A percentile compares a stretch with the other conserved stretches of the same genome.
These are phyloP conservation scores for Syzygium oleosum DNA, from an alignment of 345 rosid species.

Conservation along the genomic window DNA sequence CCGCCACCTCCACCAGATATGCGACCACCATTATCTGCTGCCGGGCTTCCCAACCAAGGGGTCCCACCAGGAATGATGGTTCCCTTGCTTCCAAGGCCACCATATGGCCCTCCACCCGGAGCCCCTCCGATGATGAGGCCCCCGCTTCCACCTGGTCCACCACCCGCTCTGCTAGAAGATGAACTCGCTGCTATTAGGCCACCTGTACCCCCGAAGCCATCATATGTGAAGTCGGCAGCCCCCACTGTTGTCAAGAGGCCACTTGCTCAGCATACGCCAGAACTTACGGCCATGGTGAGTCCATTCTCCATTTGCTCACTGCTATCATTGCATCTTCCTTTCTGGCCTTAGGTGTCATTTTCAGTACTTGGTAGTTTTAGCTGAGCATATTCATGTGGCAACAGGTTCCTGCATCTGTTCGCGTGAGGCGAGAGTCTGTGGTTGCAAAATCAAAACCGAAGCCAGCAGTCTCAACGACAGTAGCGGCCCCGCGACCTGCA, in stretches of 20 bases:
- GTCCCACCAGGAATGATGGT: conserved; percentile 58
- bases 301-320: background rate
- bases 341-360: background rate
- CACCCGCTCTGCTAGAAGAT: conserved; percentile 50
- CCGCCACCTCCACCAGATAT: conserved; percentile 75
- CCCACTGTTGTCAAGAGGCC: conserved; percentile 97
- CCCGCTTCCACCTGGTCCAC: conserved; percentile 97
- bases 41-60: conserved; percentile 41
- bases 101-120: conserved; percentile 82
- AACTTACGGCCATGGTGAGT: conserved; percentile 92
- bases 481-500: conserved; percentile 25
- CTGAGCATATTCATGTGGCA: background rate
- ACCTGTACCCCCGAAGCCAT: conserved; percentile 68
- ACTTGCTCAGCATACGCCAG: conserved; percentile 96
- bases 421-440: conserved; percentile 79
- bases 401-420: conserved; percentile 96
- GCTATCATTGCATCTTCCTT: background rate
- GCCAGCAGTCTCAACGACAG: conserved; percentile 19
- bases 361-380: background rate
- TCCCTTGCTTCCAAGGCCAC: conserved; percentile 72
- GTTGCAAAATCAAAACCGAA: conserved; percentile 69
- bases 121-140: conserved; percentile 93
- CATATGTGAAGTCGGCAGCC: conserved; percentile 95
- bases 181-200: conserved; percentile 36
- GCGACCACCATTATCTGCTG: conserved; percentile 23